Evolutionary conservation across 2,329 filamentous ascomycete genomes (phyloP).

Genomic region (Pseudocercospora cruenta): DNA sequence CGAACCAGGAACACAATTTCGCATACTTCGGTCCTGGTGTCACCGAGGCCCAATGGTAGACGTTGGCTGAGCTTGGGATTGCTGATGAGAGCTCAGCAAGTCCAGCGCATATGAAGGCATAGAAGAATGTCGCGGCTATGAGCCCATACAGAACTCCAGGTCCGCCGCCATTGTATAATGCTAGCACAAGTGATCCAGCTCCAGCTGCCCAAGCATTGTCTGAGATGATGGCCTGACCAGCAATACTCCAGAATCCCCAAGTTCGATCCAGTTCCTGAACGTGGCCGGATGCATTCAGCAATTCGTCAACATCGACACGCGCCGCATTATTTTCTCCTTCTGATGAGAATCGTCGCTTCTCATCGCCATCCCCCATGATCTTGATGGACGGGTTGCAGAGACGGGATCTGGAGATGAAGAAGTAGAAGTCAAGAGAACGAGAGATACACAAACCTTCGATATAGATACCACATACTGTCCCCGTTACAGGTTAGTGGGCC

Average conservation of each 20-base stretch:
- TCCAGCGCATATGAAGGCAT: slow-evolving; percentile 55
- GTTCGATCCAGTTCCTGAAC: slow-evolving; percentile 56
- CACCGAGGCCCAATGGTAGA: slow-evolving; percentile 59
- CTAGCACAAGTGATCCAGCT: slow-evolving; percentile 30
- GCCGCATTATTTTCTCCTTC: not conserved
- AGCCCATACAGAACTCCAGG: slow-evolving; percentile 53
- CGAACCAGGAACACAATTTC: slow-evolving; percentile 53
- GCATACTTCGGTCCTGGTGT: slow-evolving; percentile 53
- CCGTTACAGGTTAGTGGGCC: not conserved
- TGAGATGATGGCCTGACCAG: slow-evolving; percentile 46
- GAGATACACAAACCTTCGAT: slow-evolving; percentile 1
- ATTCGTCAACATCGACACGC: slow-evolving; percentile 27
- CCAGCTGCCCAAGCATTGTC: slow-evolving; percentile 41
- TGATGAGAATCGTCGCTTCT: not conserved
- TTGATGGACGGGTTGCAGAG: not conserved
- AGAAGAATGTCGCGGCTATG: slow-evolving; percentile 55
- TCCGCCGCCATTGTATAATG: slow-evolving; percentile 51
- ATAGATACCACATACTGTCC: not conserved
- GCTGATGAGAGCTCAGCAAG: slow-evolving; percentile 54
- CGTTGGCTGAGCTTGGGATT: slow-evolving; percentile 42
- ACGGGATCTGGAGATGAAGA: not conserved
- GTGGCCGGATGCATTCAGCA: slow-evolving; percentile 56
- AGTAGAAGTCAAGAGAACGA: not conserved
- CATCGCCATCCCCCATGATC: not conserved
- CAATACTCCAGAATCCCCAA: slow-evolving; percentile 53